These are phyloP conservation scores for Diaporthe ilicicola DNA, from an alignment of 2,329 filamentous ascomycete genomes.

Conservation along the genomic window DNA sequence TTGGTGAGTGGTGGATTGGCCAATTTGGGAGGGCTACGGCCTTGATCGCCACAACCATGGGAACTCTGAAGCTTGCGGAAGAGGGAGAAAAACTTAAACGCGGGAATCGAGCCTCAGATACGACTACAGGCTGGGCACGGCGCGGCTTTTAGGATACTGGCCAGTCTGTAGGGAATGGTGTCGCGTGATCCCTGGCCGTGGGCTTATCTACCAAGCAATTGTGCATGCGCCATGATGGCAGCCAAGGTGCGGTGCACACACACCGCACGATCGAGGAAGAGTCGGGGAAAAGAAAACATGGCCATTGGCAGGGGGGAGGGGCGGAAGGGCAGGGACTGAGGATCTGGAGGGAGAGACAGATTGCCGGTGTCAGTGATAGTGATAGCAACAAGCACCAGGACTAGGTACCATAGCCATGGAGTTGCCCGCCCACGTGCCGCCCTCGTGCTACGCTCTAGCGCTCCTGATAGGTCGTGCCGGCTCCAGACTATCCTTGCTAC, in stretches of 20 bases:
- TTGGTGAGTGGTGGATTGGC: not conserved
- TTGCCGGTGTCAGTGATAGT: not conserved
- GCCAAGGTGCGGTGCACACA: not conserved
- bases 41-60: not conserved
- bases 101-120: not conserved
- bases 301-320: not conserved
- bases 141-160: not conserved
- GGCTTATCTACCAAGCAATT: slow-evolving; percentile 14
- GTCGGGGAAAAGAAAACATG: not conserved
- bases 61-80: not conserved
- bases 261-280: not conserved
- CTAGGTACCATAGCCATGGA: no score
- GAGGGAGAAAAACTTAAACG: not conserved
- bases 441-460: slow-evolving; percentile 12
- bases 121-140: not conserved
- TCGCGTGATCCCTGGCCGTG: slow-evolving; percentile 1
- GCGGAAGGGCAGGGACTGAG: not conserved
- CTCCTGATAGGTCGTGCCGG: slow-evolving; percentile 3
- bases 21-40: not conserved
- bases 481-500: not conserved
- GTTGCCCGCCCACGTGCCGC: not conserved
- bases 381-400: no score
- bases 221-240: slow-evolving; percentile 15
- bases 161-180: not conserved
- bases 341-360: not conserved